Evolutionary conservation across 2,329 filamentous ascomycete genomes (phyloP).

Genomic region (Epichloe festucae): DNA sequence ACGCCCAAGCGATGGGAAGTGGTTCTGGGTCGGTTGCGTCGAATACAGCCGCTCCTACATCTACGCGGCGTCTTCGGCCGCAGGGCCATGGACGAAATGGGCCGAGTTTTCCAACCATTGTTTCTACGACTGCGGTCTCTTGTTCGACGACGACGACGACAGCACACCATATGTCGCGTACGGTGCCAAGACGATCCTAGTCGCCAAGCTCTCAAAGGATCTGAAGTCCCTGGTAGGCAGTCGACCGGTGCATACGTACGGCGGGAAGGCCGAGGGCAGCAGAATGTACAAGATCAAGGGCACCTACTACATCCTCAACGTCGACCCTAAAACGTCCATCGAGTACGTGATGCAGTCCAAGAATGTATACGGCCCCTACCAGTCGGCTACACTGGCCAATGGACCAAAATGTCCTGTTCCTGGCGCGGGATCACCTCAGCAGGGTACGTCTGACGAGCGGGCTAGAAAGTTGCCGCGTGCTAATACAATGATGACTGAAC

Average conservation of each 20-base stretch:
- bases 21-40: background rate
- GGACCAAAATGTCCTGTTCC: background rate
- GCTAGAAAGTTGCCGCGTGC: background rate
- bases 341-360: background rate
- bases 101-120: background rate
- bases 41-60: slow-evolving; percentile 1
- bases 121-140: background rate
- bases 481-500: background rate
- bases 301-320: background rate
- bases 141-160: background rate
- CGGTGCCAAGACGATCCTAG: background rate
- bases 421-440: background rate
- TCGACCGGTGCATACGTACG: background rate
- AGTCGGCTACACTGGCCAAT: background rate
- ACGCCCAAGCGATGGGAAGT: background rate
- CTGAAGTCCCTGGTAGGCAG: background rate
- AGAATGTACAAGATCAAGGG: background rate
- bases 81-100: background rate
- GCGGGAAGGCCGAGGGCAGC: background rate
- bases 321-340: background rate
- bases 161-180: background rate
- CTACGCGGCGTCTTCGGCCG: background rate
- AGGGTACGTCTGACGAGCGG: background rate
- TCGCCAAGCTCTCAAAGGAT: background rate
- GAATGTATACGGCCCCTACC: background rate